Conservation (phyloP, 257 asterid species). For the Datura wrightii region DNA sequence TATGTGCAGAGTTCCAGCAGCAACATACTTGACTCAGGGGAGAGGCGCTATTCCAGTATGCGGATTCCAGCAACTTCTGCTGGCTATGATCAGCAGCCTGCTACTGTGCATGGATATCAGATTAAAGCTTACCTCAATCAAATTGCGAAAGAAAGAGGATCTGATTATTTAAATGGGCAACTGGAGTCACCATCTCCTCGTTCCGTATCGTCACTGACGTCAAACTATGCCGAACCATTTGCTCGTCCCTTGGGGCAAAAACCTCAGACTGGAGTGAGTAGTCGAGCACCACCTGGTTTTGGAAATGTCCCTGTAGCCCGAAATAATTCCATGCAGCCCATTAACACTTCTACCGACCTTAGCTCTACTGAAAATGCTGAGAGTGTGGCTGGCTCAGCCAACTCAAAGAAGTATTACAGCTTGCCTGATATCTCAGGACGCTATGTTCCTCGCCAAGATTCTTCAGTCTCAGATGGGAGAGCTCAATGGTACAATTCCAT, state of each 20-base stretch:
- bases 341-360: constrained; percentile 54
- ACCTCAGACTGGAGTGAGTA: constrained; percentile 67
- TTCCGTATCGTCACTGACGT: constrained; percentile 48
- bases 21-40: constrained; percentile 57
- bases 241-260: constrained; percentile 56
- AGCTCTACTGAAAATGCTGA: constrained; percentile 58
- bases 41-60: constrained; percentile 85
- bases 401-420: constrained; percentile 78
- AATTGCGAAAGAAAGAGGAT: constrained; percentile 46
- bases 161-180: constrained; percentile 44
- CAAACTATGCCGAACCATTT: constrained; percentile 50
- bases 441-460: constrained; percentile 58
- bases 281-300: constrained; percentile 84
- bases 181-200: constrained; percentile 45
- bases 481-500: constrained; percentile 50
- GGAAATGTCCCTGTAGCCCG: constrained; percentile 74
- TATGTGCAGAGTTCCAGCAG: constrained; percentile 52
- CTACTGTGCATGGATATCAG: constrained; percentile 82
- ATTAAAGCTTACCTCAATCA: constrained; percentile 57
- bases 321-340: constrained; percentile 70
- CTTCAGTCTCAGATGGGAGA: constrained; percentile 47
- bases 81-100: constrained; percentile 80
- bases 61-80: constrained; percentile 72
- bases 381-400: constrained; percentile 44
- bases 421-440: constrained; percentile 92